These are phyloP conservation scores for Pestalotiopsis sp. DNA, from an alignment of 2,329 filamentous ascomycete genomes.

Conservation along the genomic window DNA sequence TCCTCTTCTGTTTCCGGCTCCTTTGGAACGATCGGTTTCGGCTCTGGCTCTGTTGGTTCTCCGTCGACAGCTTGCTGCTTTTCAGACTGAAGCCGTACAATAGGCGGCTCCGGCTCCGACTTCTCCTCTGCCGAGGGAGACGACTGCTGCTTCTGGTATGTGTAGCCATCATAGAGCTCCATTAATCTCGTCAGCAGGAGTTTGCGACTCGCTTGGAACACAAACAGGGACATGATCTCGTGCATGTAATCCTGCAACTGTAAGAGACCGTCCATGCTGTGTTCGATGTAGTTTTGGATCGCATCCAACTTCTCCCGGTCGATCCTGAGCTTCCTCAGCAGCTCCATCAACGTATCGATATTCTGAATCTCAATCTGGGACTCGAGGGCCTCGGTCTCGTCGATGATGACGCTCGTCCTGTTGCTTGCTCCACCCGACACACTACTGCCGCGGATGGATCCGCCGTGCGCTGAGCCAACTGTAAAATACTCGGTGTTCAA, in stretches of 20 bases:
- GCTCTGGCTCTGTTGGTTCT: neutral
- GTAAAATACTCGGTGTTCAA: constrained; percentile 81
- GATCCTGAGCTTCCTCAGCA: constrained; percentile 71
- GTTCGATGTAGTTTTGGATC: constrained; percentile 78
- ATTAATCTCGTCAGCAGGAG: constrained; percentile 74
- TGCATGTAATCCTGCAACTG: constrained; percentile 79
- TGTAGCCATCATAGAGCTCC: constrained; percentile 56
- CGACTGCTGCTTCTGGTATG: constrained; percentile 20
- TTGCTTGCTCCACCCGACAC: constrained; percentile 27
- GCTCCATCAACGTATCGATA: constrained; percentile 68
- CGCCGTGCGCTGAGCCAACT: constrained; percentile 55
- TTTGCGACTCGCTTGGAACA: constrained; percentile 86
- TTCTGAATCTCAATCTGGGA: constrained; percentile 63
- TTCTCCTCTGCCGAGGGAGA: constrained; percentile 29
- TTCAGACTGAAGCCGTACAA: neutral
- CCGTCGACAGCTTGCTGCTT: neutral
- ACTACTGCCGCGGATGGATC: constrained; percentile 40
- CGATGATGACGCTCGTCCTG: constrained; percentile 30
- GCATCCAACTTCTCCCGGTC: constrained; percentile 91
- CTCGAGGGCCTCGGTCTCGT: constrained; percentile 36
- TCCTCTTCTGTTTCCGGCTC: constrained; percentile 2
- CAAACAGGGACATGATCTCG: constrained; percentile 81
- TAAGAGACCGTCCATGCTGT: constrained; percentile 74
- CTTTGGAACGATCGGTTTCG: neutral
- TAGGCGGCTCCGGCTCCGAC: neutral